phyloP scores from a whole-genome alignment of 441 rosid species.

The Bocquillonia castaneifolia region DNA sequence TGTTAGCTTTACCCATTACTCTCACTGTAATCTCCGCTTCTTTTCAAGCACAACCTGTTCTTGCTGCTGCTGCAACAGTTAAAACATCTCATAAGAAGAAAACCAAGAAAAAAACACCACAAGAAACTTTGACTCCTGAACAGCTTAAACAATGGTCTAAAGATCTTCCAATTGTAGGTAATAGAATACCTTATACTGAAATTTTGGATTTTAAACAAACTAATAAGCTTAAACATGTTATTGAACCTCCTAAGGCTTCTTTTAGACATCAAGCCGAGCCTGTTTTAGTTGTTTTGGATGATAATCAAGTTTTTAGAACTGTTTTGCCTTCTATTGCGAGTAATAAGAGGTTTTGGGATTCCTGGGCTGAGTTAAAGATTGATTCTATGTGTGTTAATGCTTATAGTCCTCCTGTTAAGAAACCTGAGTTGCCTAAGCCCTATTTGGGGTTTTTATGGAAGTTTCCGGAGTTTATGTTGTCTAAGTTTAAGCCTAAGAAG shows the following conservation, averaged over 20 bases:
- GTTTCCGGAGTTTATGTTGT: conserved; percentile 57
- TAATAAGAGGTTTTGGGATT: conserved; percentile 74
- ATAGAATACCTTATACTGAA: conserved; percentile 71
- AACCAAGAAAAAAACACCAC: conserved; percentile 44
- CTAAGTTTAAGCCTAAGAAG: conserved; percentile 56
- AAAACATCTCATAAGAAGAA: conserved; percentile 46
- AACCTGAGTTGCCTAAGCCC: conserved; percentile 61
- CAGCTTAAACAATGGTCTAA: conserved; percentile 75
- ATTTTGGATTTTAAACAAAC: conserved; percentile 46
- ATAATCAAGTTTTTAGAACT: conserved; percentile 74
- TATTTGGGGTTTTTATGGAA: conserved; percentile 75
- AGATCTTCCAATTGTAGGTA: conserved; percentile 58
- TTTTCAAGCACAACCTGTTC: conserved; percentile 36
- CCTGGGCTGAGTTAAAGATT: conserved; percentile 65
- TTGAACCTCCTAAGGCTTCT: conserved; percentile 52
- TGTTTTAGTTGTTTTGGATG: conserved; percentile 74
- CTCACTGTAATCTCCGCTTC: conserved; percentile 61
- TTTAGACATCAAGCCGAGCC: conserved; percentile 51
- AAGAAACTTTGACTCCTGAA: conserved; percentile 56
- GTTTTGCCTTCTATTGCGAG: conserved; percentile 68
- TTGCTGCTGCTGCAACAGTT: conserved; percentile 46
- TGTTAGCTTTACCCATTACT: conserved; percentile 59
- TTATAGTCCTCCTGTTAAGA: conserved; percentile 75
- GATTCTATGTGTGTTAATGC: conserved; percentile 72
- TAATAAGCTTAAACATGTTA: conserved; percentile 73